A percentile compares a stretch with the other conserved stretches of the same genome.
phyloP scores from a whole-genome alignment of 2,329 filamentous ascomycete genomes.

The Ceratocystis ficicola region DNA sequence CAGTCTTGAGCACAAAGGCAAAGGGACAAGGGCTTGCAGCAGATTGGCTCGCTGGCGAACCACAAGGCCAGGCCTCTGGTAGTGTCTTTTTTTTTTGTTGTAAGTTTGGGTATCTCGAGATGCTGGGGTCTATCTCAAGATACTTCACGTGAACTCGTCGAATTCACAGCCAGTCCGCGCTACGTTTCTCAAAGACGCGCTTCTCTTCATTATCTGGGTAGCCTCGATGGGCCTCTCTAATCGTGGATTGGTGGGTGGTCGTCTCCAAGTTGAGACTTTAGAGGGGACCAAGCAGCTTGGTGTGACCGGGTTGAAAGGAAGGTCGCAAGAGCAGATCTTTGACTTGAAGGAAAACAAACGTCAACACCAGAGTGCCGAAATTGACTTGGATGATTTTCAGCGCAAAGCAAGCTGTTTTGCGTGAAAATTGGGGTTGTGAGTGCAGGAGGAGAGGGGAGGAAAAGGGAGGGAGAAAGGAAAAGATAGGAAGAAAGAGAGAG shows the following conservation, averaged over 20 bases:
- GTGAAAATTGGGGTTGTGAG: neutral
- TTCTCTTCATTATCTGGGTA: conserved; percentile 23
- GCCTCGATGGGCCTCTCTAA: conserved; percentile 5
- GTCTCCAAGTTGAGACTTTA: conserved; percentile 6
- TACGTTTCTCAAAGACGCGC: conserved; percentile 23
- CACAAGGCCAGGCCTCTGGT: neutral
- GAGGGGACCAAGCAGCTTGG: neutral
- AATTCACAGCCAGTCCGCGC: conserved; percentile 23
- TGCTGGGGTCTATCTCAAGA: conserved; percentile 5
- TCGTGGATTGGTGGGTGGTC: conserved; percentile 6
- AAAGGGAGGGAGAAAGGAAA: neutral
- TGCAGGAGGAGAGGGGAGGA: neutral
- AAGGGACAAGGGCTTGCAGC: neutral
- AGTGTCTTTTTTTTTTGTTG: neutral
- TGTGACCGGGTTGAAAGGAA: neutral
- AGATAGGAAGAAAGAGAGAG: neutral
- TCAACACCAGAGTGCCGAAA: neutral
- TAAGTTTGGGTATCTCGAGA: conserved; percentile 5
- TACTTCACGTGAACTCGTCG: conserved; percentile 23
- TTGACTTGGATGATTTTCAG: conserved; percentile 1
- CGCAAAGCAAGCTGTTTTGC: conserved; percentile 9
- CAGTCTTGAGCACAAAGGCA: neutral
- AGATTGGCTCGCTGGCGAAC: neutral
- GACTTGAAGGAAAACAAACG: neutral
- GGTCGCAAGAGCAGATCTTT: neutral